Percentiles rank a stretch among this genome's conserved stretches.
phyloP scores from a whole-genome alignment of 1,284 basidiomycete genomes.

The Rhodotorula sp. region DNA sequence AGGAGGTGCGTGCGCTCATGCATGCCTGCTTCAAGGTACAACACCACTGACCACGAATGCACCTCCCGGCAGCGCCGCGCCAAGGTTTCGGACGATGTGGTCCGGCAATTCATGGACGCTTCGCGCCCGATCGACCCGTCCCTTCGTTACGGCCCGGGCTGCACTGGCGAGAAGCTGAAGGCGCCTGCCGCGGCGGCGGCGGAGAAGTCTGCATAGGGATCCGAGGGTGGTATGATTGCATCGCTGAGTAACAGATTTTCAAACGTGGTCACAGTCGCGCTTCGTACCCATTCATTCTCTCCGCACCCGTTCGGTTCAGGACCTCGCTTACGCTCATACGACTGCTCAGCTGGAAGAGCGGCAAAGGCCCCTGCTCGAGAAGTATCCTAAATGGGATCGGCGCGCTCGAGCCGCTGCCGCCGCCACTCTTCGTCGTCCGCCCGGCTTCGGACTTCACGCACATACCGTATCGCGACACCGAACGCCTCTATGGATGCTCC shows the following conservation, averaged over 20 bases:
- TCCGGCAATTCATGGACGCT: slow-evolving; percentile 79
- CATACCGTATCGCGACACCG: too few relatives aligned
- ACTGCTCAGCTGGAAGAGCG: too few relatives aligned
- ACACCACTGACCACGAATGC: slow-evolving; percentile 10
- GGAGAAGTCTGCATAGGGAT: background rate
- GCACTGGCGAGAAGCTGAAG: slow-evolving; percentile 25
- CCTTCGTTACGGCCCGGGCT: slow-evolving; percentile 32
- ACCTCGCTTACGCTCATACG: too few relatives aligned
- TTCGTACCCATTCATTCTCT: background rate
- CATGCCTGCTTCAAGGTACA: slow-evolving; percentile 40
- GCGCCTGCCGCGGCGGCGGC: background rate
- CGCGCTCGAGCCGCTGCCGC: too few relatives aligned
- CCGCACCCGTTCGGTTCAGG: too few relatives aligned
- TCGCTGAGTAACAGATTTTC: background rate
- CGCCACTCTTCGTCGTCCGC: too few relatives aligned
- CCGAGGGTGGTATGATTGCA: background rate
- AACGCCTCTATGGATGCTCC: too few relatives aligned
- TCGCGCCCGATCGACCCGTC: slow-evolving; percentile 67
- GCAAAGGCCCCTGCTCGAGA: too few relatives aligned
- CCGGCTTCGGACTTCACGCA: too few relatives aligned
- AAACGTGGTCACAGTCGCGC: background rate
- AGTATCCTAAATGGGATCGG: too few relatives aligned
- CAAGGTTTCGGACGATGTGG: slow-evolving; percentile 73
- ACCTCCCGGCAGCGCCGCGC: slow-evolving; percentile 63
- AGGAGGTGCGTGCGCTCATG: slow-evolving; percentile 60